Conservation (phyloP, 306 rosid genomes). For the Cicer arietinum region DNA sequence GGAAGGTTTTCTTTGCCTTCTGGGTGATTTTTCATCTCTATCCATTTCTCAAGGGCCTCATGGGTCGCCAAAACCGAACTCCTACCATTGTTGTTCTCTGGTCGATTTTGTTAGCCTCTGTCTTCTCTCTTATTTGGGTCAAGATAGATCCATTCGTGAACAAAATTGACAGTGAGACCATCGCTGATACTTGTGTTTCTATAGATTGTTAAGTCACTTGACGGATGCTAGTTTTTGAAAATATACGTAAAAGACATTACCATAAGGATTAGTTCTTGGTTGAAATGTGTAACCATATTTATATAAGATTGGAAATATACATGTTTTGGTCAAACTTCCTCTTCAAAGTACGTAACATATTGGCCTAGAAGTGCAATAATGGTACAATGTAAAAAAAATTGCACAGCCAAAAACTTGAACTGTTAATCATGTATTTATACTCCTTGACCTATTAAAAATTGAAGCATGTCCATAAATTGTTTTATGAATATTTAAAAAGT, state of each 20-base stretch:
- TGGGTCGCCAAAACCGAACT: constrained; percentile 98
- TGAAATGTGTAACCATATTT: constrained; percentile 37
- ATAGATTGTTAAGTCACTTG: constrained; percentile 76
- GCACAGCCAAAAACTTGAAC: neutral
- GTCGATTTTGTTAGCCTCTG: constrained; percentile 97
- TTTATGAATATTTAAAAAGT: neutral
- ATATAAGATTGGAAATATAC: constrained; percentile 36
- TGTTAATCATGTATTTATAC: neutral
- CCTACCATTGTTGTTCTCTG: constrained; percentile 94
- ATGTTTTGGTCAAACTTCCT: constrained; percentile 19
- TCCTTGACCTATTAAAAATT: neutral
- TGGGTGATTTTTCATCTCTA: constrained; percentile 98
- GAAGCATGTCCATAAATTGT: neutral
- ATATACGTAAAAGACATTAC: neutral
- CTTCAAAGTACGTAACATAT: neutral
- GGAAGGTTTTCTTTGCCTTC: constrained; percentile 92
- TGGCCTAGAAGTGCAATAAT: too few species aligned
- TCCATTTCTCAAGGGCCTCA: constrained; percentile 96
- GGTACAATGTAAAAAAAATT: neutral
- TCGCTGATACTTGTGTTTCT: constrained; percentile 66
- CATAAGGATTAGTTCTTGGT: constrained; percentile 27
- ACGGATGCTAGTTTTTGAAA: constrained; percentile 35
- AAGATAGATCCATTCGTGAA: constrained; percentile 86
- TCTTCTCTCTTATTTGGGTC: constrained; percentile 94
- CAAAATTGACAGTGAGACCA: constrained; percentile 61